These are phyloP conservation scores for Pyrus bretschneideri DNA, from an alignment of 306 rosid species.

Conservation along the genomic window DNA sequence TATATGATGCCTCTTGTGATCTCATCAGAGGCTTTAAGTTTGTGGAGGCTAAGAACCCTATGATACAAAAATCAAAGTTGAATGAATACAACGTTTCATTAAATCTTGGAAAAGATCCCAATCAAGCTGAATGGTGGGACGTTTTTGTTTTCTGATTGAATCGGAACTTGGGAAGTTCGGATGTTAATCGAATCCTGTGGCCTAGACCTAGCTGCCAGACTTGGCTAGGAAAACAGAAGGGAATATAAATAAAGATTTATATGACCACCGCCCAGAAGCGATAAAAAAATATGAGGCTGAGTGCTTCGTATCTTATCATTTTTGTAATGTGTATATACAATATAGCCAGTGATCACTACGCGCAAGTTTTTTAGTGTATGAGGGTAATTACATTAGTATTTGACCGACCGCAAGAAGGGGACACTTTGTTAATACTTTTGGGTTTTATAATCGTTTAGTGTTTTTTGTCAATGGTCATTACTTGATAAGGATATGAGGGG, in stretches of 20 bases:
- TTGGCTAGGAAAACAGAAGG: background rate
- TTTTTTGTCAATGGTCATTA: constrained; percentile 16
- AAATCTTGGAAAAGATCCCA: background rate
- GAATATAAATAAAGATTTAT: background rate
- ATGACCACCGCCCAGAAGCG: background rate
- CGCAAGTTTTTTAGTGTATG: background rate
- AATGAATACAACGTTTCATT: background rate
- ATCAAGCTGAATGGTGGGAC: background rate
- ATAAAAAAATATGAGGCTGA: no score
- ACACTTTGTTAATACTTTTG: constrained; percentile 23
- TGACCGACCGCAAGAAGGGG: background rate
- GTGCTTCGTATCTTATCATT: background rate
- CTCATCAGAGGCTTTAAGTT: background rate
- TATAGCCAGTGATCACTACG: background rate
- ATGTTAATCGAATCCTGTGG: background rate
- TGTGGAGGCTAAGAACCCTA: background rate
- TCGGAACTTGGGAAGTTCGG: background rate
- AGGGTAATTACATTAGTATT: background rate
- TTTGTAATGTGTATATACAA: background rate
- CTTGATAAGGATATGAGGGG: background rate
- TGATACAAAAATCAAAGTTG: background rate
- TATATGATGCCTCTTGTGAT: background rate
- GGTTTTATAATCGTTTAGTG: constrained; percentile 5
- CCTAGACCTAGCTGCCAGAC: background rate
- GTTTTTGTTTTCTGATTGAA: background rate